Conservation (phyloP, 371 early-diverging fungal genomes). For the Actinomucor elegans region DNA sequence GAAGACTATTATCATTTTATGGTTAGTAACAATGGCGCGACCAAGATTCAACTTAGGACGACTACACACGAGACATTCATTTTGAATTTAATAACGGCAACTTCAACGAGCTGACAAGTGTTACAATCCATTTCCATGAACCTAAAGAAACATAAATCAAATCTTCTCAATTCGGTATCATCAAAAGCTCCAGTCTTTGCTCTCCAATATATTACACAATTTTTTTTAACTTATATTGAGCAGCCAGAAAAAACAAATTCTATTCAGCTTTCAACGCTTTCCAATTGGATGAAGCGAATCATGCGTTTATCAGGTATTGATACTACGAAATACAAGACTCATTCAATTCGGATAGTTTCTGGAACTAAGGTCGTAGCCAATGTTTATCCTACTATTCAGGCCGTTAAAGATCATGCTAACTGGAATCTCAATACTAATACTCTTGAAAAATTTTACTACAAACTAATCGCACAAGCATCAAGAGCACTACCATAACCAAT, state of each 20-base stretch:
- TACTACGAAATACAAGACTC: not conserved
- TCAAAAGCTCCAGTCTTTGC: no score
- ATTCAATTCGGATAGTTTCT: constrained; percentile 1
- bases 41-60: constrained; percentile 6
- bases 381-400: not conserved
- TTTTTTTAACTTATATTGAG: no score
- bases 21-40: constrained; percentile 10
- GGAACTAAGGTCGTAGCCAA: constrained; percentile 4
- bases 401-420: constrained; percentile 9
- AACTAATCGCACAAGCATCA: not conserved
- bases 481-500: not conserved
- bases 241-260: not conserved
- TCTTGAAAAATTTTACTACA: no score
- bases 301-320: constrained; percentile 10
- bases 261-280: not conserved
- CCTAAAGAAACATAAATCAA: no score
- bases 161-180: no score
- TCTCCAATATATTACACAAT: no score
- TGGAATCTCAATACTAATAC: constrained; percentile 7
- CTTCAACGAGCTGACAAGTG: no score
- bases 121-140: no score
- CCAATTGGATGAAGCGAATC: not conserved
- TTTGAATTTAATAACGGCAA: no score
- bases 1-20: constrained; percentile 3
- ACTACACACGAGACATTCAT: constrained; percentile 1